Evolutionary conservation across 352 stramenopile genomes (phyloP), one percentile per base, ranked within the genome.

Genomic region (Peronospora belbahrii): DNA sequence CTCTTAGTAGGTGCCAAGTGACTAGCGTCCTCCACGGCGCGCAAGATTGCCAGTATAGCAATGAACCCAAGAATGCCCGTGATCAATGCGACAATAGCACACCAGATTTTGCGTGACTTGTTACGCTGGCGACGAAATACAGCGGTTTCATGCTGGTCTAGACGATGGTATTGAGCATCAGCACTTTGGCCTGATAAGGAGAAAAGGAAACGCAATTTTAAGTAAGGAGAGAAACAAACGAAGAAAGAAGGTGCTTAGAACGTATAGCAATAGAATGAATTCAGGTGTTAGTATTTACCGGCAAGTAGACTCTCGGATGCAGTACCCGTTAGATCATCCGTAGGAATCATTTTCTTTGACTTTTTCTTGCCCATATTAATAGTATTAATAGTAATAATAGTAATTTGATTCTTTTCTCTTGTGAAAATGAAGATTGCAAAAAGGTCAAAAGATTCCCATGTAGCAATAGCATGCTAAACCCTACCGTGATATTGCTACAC

Each of bases 31-130:
- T 89, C 71, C 27, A 90, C 79, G 4, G 78, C 82, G 17, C 81
- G 79, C 37, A 94, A 52, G 51, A 94, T 91, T 24, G 82, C 80
- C 25, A 94, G 57, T 25, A 88, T 63, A 8, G 67, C 75, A 30
- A 94, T 88, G 50, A 94, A 88, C 9, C 85, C 61, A 20, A 94
- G 60, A 36, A 90, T 85, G 32, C 77, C 80, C n/a, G 65, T 66
- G 4, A 69, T 84, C 19, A 91, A 48, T 25, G 75, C 70, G 25
- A 90, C 76, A 56, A 94, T 89, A 19, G 79, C 78, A 55, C 75
- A 91, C 79, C 79, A 94, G 32, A 87, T 74, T 32, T 73, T 82
- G 20, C 70, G 62, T 18, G 78, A 78, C 52, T 86, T 83, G 60
- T 48, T 74, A 35, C 77, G 73, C 34, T 74, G 68, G 9, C 64